These are phyloP conservation scores for Penicillium argentinense DNA, from an alignment of 495 filamentous ascomycete genomes.

Conservation along the genomic window DNA sequence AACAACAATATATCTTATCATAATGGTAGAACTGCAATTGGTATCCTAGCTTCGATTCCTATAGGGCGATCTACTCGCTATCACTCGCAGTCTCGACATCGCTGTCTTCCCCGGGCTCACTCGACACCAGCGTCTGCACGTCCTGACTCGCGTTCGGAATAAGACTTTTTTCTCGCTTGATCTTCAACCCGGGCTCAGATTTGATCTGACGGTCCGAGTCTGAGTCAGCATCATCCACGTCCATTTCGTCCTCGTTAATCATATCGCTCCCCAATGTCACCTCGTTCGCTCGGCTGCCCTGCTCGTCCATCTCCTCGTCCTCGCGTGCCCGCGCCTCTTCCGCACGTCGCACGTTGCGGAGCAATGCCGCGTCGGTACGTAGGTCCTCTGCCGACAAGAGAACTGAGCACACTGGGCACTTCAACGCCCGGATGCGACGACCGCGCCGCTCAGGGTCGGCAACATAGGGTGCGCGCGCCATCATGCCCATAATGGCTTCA, in stretches of 20 bases:
- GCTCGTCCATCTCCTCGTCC: conserved; percentile 35
- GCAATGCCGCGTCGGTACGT: conserved; percentile 40
- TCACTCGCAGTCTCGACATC: no score
- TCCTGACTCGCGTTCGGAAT: background rate
- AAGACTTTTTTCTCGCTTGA: background rate
- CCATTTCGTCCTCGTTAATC: conserved; percentile 20
- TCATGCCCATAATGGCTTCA: conserved; percentile 65
- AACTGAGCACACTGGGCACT: conserved; percentile 51
- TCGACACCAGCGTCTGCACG: background rate
- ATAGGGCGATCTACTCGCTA: no score
- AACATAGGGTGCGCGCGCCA: conserved; percentile 35
- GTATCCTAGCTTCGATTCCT: no score
- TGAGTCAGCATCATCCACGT: conserved; percentile 19
- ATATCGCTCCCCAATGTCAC: conserved; percentile 25
- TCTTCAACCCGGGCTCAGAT: conserved; percentile 8
- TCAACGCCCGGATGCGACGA: conserved; percentile 29
- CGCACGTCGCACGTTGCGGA: conserved; percentile 41
- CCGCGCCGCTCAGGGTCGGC: conserved; percentile 15
- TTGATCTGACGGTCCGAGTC: conserved; percentile 10
- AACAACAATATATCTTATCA: no score
- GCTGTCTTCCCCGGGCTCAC: background rate
- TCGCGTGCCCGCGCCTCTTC: conserved; percentile 31
- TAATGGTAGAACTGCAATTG: no score
- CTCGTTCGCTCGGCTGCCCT: background rate
- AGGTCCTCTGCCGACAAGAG: conserved; percentile 42